phyloP scores from a whole-genome alignment of 805 yeast genomes.

The Barnettozyma botsteinii region DNA sequence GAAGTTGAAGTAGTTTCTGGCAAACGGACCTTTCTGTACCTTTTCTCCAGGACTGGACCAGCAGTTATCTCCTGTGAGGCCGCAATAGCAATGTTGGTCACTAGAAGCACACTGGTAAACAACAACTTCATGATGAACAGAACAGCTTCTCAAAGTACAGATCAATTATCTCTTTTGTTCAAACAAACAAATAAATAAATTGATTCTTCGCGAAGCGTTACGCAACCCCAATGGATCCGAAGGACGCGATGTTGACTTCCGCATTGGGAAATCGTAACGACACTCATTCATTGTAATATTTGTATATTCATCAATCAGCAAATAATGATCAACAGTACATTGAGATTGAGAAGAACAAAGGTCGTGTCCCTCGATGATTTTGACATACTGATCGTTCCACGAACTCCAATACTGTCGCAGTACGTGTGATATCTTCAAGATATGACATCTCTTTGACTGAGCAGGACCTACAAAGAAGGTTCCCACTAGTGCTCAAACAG shows the following conservation, averaged over 20 bases:
- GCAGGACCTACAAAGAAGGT: conserved; percentile 21
- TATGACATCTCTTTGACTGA: conserved; percentile 36
- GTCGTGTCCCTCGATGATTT: conserved; percentile 63
- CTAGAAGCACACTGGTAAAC: background rate
- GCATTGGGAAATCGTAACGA: background rate
- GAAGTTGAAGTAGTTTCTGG: conserved; percentile 30
- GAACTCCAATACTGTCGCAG: conserved; percentile 45
- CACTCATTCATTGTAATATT: background rate
- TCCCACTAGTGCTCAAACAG: conserved; percentile 31
- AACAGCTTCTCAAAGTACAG: background rate
- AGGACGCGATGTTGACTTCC: background rate
- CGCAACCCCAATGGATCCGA: background rate
- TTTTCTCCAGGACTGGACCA: conserved; percentile 16
- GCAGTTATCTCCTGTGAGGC: background rate
- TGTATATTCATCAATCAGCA: no score
- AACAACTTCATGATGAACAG: background rate
- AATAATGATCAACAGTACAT: background rate
- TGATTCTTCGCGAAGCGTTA: background rate
- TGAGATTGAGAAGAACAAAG: conserved; percentile 28
- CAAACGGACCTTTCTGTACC: conserved; percentile 28
- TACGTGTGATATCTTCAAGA: conserved; percentile 44
- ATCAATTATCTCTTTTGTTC: background rate
- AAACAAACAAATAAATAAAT: no score
- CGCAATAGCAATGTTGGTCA: background rate
- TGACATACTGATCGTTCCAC: conserved; percentile 58